Conservation (phyloP, 1,284 basidiomycete species). For the Papiliotrema laurentii region DNA sequence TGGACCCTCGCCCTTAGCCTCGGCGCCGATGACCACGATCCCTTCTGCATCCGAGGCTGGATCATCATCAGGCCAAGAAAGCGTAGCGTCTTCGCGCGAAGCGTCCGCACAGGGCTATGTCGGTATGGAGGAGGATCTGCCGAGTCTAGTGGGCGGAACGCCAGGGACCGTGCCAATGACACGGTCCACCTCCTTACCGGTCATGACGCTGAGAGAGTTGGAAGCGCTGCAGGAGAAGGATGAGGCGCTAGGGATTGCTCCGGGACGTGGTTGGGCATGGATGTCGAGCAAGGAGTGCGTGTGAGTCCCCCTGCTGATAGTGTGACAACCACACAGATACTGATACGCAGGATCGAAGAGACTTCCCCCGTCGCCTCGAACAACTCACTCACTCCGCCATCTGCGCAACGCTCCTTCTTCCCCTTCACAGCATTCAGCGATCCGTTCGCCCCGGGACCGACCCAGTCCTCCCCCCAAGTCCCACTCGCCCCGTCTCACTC, state of each 20-base stretch:
- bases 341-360: too few species aligned
- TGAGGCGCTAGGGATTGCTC: slow-evolving; percentile 32
- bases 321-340: background rate
- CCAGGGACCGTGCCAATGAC: slow-evolving; percentile 29
- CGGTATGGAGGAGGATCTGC: background rate
- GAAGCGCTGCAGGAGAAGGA: slow-evolving; percentile 36
- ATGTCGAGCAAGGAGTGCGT: slow-evolving; percentile 17
- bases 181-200: slow-evolving; percentile 31
- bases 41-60: slow-evolving; percentile 16
- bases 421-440: slow-evolving; percentile 8
- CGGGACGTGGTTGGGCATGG: slow-evolving; percentile 36
- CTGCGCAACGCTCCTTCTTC: background rate
- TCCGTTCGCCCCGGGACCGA: slow-evolving; percentile 3
- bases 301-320: slow-evolving; percentile 6
- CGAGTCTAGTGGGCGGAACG: slow-evolving; percentile 1
- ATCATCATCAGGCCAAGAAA: slow-evolving; percentile 6
- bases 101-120: background rate
- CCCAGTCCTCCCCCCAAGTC: background rate
- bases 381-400: background rate
- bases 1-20: slow-evolving; percentile 23
- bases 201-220: slow-evolving; percentile 31
- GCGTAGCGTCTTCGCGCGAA: slow-evolving; percentile 9
- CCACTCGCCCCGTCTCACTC: background rate
- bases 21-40: slow-evolving; percentile 29
- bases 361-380: background rate